A percentile compares a stretch with the other conserved stretches of the same genome.
These are phyloP conservation scores for Hypoxylon sp. DNA, from an alignment of 2,329 filamentous ascomycete genomes.

Conservation along the genomic window DNA sequence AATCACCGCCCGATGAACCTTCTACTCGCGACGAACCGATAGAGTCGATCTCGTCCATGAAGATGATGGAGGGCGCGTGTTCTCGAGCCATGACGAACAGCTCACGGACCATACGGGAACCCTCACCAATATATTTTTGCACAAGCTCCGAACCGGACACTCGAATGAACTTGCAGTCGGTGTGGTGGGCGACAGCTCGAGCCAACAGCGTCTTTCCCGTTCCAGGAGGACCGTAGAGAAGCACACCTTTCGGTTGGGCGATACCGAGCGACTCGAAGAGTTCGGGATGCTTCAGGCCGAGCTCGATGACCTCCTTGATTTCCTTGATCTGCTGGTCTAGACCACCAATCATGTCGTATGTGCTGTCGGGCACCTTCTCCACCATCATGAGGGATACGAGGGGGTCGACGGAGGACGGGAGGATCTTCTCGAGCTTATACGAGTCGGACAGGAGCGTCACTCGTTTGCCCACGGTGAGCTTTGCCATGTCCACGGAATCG, in stretches of 20 bases:
- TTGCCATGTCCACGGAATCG: constrained; percentile 92
- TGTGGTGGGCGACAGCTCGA: constrained; percentile 96
- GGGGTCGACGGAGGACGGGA: constrained; percentile 97
- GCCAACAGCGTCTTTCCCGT: constrained; percentile 97
- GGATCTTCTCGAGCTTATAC: constrained; percentile 98
- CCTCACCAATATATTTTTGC: constrained; percentile 99
- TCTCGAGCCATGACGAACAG: constrained; percentile 99
- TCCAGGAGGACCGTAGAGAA: constrained; percentile 95
- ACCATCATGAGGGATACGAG: constrained; percentile 99
- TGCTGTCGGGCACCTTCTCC: constrained; percentile 99
- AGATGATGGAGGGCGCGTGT: constrained; percentile 98
- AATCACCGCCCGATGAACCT: constrained; percentile 94
- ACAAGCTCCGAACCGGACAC: constrained; percentile 97
- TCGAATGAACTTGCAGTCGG: constrained; percentile 98
- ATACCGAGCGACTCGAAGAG: constrained; percentile 99
- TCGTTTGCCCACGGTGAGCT: constrained; percentile 97
- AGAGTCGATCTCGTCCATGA: constrained; percentile 99
- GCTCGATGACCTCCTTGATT: constrained; percentile 99
- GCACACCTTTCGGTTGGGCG: constrained; percentile 96
- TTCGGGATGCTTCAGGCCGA: constrained; percentile 97
- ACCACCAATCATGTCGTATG: constrained; percentile 99
- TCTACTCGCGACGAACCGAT: constrained; percentile 98
- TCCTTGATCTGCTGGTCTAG: constrained; percentile 99
- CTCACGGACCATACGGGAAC: constrained; percentile 97
- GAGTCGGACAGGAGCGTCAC: constrained; percentile 96